These are phyloP conservation scores for Fusarium xyrophilum DNA, from an alignment of 2,329 filamentous ascomycete genomes.

Conservation along the genomic window DNA sequence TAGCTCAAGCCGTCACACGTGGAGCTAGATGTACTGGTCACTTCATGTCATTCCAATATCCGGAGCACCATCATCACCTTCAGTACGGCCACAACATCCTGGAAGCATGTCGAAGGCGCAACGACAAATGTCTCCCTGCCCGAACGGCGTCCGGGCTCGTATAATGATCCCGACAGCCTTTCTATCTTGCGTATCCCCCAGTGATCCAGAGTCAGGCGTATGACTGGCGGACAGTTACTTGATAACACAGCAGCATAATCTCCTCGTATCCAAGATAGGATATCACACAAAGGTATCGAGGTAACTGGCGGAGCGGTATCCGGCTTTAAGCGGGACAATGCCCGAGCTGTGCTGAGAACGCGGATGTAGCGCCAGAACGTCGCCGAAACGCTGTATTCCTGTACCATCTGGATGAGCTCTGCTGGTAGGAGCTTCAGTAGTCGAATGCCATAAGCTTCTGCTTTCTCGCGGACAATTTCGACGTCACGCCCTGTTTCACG, in stretches of 20 bases:
- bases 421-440: background rate
- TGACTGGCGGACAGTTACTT: background rate
- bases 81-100: background rate
- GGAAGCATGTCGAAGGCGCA: background rate
- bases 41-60: background rate
- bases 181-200: constrained; percentile 7
- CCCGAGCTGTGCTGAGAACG: background rate
- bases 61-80: background rate
- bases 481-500: background rate
- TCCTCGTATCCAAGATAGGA: constrained; percentile 7
- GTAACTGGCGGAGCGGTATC: background rate
- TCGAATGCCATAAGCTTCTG: background rate
- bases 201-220: constrained; percentile 6
- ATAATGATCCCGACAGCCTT: background rate
- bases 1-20: background rate
- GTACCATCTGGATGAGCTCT: constrained; percentile 8
- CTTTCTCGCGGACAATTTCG: constrained; percentile 9
- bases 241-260: background rate
- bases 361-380: constrained; percentile 9
- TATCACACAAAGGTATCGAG: background rate
- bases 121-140: constrained; percentile 4
- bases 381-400: background rate
- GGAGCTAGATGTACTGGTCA: constrained; percentile 1
- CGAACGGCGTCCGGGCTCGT: background rate
- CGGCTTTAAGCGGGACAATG: background rate